Evolutionary conservation across 2,329 filamentous ascomycete genomes (phyloP).

Genomic region (Mollisia scopiformis): DNA sequence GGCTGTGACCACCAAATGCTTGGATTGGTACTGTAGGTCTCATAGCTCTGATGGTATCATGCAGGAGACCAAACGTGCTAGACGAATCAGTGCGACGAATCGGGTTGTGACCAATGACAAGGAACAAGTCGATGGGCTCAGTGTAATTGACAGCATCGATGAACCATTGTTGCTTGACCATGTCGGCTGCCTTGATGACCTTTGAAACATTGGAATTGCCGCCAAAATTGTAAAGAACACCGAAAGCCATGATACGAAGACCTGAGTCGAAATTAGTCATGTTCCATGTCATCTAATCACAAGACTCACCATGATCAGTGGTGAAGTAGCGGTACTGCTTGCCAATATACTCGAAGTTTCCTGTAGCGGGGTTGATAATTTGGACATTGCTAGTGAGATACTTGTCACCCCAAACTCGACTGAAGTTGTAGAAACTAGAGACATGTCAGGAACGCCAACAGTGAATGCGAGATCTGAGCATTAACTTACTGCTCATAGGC

Average conservation of each 20-base stretch:
- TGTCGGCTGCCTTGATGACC: slow-evolving; percentile 76
- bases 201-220: slow-evolving; percentile 88
- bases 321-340: slow-evolving; percentile 86
- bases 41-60: slow-evolving; percentile 72
- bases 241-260: slow-evolving; percentile 51
- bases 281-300: not conserved
- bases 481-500: slow-evolving; percentile 27
- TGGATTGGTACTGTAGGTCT: slow-evolving; percentile 82
- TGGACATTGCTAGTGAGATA: slow-evolving; percentile 95
- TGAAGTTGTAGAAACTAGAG: slow-evolving; percentile 63
- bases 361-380: slow-evolving; percentile 73
- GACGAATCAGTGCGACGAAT: slow-evolving; percentile 58
- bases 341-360: slow-evolving; percentile 73
- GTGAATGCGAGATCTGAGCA: not conserved
- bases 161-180: slow-evolving; percentile 85
- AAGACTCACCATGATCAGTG: slow-evolving; percentile 70
- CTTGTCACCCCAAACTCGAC: slow-evolving; percentile 69
- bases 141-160: slow-evolving; percentile 72
- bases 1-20: slow-evolving; percentile 86
- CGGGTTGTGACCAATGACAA: slow-evolving; percentile 83
- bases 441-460: not conserved
- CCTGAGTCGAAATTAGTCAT: slow-evolving; percentile 7
- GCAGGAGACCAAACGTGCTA: slow-evolving; percentile 75
- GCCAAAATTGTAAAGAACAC: slow-evolving; percentile 91
- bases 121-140: slow-evolving; percentile 76